phyloP scores from a whole-genome alignment of 2,329 filamentous ascomycete species.

The Chaetomium olivaceum region DNA sequence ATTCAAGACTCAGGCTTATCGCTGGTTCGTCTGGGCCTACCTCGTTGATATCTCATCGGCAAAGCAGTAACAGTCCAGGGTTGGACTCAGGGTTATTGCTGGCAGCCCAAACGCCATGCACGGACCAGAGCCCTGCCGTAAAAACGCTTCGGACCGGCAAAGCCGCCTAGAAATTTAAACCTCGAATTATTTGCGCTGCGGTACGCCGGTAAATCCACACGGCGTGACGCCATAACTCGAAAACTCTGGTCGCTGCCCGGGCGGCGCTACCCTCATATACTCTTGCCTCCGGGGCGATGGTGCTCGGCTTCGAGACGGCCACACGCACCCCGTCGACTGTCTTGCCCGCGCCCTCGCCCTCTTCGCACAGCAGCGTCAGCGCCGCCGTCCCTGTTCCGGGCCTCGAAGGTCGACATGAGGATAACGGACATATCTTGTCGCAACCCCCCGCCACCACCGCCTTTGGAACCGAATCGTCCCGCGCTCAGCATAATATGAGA shows the following conservation, averaged over 20 bases:
- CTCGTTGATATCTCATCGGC: too few relatives aligned
- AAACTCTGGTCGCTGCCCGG: constrained; percentile 24
- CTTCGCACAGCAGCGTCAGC: constrained; percentile 1
- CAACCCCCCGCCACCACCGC: constrained; percentile 18
- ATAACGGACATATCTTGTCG: constrained; percentile 28
- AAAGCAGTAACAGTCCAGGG: too few relatives aligned
- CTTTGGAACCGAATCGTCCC: constrained; percentile 24
- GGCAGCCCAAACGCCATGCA: not conserved
- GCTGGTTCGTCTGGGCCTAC: too few relatives aligned
- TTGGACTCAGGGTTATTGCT: constrained; percentile 4
- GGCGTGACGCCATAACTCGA: constrained; percentile 20
- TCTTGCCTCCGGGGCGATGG: constrained; percentile 30
- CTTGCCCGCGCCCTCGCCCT: constrained; percentile 23
- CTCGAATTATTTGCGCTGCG: constrained; percentile 21
- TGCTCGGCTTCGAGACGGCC: constrained; percentile 32
- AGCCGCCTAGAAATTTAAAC: constrained; percentile 27
- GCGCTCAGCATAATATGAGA: constrained; percentile 41
- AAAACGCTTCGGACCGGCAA: constrained; percentile 18
- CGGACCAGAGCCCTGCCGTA: constrained; percentile 21
- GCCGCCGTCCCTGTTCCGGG: constrained; percentile 10
- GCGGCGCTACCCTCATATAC: constrained; percentile 26
- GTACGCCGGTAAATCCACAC: constrained; percentile 4
- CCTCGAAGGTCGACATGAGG: constrained; percentile 31
- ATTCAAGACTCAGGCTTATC: too few relatives aligned
- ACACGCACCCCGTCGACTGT: constrained; percentile 22